Base-by-base conservation (phyloP, 176 grass and related monocot genomes). In the Musa itinerans region DNA sequence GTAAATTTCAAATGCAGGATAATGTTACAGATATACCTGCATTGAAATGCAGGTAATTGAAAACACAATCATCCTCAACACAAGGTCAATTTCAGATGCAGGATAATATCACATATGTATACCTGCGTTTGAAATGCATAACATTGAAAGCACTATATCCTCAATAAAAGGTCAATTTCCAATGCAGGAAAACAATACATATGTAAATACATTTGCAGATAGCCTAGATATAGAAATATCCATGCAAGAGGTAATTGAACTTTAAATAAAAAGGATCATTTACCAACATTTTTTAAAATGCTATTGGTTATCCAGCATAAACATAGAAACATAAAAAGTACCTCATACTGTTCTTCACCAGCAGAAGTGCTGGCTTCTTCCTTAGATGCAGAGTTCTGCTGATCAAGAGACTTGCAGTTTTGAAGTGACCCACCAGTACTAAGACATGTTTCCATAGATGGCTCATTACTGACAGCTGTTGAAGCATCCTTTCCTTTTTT, bases 331-430 rank as follows among this genome's bases (percentile, higher is more conserved):
- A 64, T 34, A 74, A 79, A 69, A 53, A 16, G n/a, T 85, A 96
- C 93, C 93, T 92, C 85, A 72, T 80, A 19, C 68, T 92, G 82
- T 75, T 90, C 86, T 87, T 81, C 83, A 83, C 83, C 78, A 75
- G 81, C 69, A 83, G 85, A 91, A 76, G 81, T 93, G 79, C 86
- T 84, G 74, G 80, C 83, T 73, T 87, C 90, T 87, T 98, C 87
- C 82, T 89, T 91, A 74, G 66, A 81, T 82, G 78, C 65, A 87
- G 78, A 75, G 67, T 85, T 82, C 68, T 58, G 80, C 65, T 77
- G 79, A 89, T 98, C 84, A 13, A 74, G 77, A 10, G 81, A 84
- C 88, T 85, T 89, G 74, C 74, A 79, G 77, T 90, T 91, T 63
- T 74, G 73, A 53, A 65, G 78, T 63, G 77, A 92, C 76, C 85